Evolutionary conservation across 768 basidiomycete genomes (phyloP).

Genomic region (Lentinus tigrinus): DNA sequence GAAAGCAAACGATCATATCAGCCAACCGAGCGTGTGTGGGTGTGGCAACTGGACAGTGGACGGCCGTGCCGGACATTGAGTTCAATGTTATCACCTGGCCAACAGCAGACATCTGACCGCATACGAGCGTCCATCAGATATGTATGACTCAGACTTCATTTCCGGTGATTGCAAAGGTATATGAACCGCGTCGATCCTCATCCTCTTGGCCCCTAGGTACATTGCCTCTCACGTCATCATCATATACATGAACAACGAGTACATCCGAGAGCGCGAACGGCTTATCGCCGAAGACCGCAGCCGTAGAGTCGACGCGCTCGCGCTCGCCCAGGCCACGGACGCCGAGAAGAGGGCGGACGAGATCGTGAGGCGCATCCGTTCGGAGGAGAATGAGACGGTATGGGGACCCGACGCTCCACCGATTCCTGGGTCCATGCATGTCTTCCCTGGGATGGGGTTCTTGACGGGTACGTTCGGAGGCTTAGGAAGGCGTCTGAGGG

Average conservation of each 20-base stretch:
- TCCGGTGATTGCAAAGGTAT: no score
- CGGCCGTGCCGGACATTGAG: no score
- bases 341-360: conserved; percentile 54
- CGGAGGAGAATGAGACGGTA: conserved; percentile 51
- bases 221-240: background rate
- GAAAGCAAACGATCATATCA: no score
- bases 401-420: conserved; percentile 46
- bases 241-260: conserved; percentile 14
- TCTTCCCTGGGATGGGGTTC: conserved; percentile 79
- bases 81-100: background rate
- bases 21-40: no score
- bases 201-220: background rate
- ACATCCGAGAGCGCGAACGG: conserved; percentile 16
- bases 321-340: conserved; percentile 4
- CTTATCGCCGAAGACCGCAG: conserved; percentile 27
- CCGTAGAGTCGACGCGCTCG: conserved; percentile 22
- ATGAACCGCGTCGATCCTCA: no score
- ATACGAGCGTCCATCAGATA: background rate
- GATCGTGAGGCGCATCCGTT: conserved; percentile 55
- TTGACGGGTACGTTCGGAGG: conserved; percentile 55
- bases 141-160: background rate
- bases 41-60: no score
- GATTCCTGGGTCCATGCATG: background rate
- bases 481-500: background rate
- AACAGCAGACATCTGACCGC: background rate